These are phyloP conservation scores for Coemansia sp. DNA, from an alignment of 192 early-diverging fungal genomes.

Conservation along the genomic window DNA sequence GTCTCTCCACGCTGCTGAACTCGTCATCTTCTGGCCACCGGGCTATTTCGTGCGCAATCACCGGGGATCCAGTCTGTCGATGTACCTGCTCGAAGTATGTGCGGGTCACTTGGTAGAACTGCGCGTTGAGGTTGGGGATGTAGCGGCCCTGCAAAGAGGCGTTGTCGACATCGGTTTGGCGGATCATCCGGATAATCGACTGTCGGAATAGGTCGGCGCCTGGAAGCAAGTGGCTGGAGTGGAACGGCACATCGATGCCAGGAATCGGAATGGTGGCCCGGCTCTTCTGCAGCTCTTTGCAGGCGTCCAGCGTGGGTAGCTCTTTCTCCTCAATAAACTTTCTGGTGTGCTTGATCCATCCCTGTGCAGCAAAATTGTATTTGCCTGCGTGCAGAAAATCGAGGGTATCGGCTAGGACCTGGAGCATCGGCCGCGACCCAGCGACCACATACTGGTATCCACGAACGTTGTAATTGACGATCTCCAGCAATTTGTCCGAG, in stretches of 20 bases:
- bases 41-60: conserved; percentile 71
- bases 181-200: conserved; percentile 78
- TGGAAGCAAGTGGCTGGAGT: conserved; percentile 85
- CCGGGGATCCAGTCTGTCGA: conserved; percentile 70
- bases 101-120: conserved; percentile 76
- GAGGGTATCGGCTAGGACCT: conserved; percentile 72
- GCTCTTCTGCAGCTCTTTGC: conserved; percentile 69
- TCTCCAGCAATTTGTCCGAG: conserved; percentile 78
- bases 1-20: conserved; percentile 59
- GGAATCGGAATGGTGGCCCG: conserved; percentile 86
- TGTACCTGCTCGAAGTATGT: conserved; percentile 76
- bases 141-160: conserved; percentile 74
- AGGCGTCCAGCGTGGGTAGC: conserved; percentile 65
- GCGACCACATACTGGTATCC: conserved; percentile 96
- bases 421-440: conserved; percentile 76
- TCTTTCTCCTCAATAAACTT: conserved; percentile 15
- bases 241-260: conserved; percentile 97
- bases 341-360: background rate
- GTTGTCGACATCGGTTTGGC: conserved; percentile 75
- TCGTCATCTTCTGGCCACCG: conserved; percentile 72
- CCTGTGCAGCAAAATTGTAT: background rate
- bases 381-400: conserved; percentile 75
- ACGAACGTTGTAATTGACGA: conserved; percentile 97
- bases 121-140: conserved; percentile 96
- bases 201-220: conserved; percentile 89